phyloP scores from a whole-genome alignment of 805 yeast species.

The Pichia heedii region DNA sequence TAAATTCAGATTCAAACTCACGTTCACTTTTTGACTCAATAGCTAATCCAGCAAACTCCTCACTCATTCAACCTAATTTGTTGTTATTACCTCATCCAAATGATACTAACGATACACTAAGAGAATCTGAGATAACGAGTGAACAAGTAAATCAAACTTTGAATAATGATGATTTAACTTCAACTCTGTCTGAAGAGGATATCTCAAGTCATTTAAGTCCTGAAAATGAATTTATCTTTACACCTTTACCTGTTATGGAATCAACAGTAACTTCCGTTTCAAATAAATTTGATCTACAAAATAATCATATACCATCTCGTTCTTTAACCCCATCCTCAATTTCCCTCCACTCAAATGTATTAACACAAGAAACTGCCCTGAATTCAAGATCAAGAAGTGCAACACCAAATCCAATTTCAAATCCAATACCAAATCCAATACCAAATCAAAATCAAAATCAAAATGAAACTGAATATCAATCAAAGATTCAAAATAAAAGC shows the following conservation, averaged over 20 bases:
- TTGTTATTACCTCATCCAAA: not conserved
- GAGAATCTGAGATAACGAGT: not conserved
- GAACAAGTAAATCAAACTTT: not conserved
- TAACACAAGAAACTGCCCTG: not conserved
- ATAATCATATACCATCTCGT: not conserved
- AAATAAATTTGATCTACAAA: not conserved
- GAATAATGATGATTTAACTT: not conserved
- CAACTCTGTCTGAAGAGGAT: not conserved
- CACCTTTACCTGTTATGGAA: not conserved
- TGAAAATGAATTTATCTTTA: not conserved
- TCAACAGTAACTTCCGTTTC: not conserved
- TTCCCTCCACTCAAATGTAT: not conserved
- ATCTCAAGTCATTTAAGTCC: not conserved
- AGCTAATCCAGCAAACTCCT: not conserved
- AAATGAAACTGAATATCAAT: too few species aligned
- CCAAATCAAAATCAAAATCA: not conserved
- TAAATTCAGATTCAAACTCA: too few species aligned
- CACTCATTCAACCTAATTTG: not conserved
- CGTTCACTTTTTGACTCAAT: too few species aligned
- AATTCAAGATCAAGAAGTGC: not conserved
- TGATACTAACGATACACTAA: not conserved
- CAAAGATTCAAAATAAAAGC: not conserved
- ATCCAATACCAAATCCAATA: not conserved
- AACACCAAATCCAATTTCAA: not conserved
- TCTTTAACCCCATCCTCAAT: not conserved